Evolutionary conservation across 2,329 filamentous ascomycete genomes (phyloP), one percentile per base, ranked within the genome.

Genomic region (Scedosporium apiospermum): DNA sequence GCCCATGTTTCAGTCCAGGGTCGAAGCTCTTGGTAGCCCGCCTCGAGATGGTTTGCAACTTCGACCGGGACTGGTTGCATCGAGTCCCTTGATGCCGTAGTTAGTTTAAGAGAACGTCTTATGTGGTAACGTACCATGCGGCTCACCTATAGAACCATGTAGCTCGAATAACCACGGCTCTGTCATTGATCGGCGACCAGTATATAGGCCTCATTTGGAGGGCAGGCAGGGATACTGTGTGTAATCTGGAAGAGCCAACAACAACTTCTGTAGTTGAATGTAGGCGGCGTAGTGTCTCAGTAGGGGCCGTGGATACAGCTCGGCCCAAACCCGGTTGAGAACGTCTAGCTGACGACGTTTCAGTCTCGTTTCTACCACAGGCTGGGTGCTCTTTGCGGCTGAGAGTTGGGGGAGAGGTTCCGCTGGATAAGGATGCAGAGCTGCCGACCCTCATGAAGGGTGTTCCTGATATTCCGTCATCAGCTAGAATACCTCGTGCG

Each of bases 201-300:
- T 99, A 99, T 64, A 98, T 97, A 0, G 95, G 95, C 73, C 93
- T 91, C 92, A 99, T 96, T 69, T 90, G 82, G 41, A 96, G 76
- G 61, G 83, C 83, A 23, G 93, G 92, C 68, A 98, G 80, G 63
- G 90, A 87, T 1, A 98, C 93, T 69, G 93, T 84, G 71, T 99
- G 93, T 63, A 99, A 79, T 66, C 92, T 84, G n/a, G 93, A 96
- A 5, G 95, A 80, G 0, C 95, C 95, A 1, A 98, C 93, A 3
- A 92, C 86, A 2, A 98, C 87, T 63, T 89, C 86, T 14, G 38
- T 27, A n/a, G 51, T 16, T 14, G 38, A 59, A 6, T 46, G 4
- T 74, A 70, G 64, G 74, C 65, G 26, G 71, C 71, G 49, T 69
- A 26, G 12, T 55, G 23, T 23, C 12, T 21, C 18, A 14, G 23